These are phyloP conservation scores for Chaetomiaceae sp. DNA, from an alignment of 2,329 filamentous ascomycete species.

Conservation along the genomic window DNA sequence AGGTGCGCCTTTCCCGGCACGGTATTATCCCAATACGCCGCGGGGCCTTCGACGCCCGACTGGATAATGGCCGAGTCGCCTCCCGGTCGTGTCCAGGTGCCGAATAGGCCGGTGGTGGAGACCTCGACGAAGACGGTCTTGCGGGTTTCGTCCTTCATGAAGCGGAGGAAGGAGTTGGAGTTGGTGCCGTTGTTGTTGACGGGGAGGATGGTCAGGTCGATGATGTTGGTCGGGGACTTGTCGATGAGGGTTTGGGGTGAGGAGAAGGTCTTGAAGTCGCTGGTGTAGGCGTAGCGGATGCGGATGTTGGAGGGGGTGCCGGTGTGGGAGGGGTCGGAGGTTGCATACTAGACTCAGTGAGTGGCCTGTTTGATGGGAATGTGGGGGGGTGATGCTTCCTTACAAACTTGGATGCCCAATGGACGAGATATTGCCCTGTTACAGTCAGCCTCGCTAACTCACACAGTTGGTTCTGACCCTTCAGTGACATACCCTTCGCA, in stretches of 20 bases:
- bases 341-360: constrained; percentile 37
- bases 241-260: constrained; percentile 48
- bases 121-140: constrained; percentile 50
- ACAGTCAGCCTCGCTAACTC: not conserved
- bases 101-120: constrained; percentile 45
- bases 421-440: constrained; percentile 41
- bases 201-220: constrained; percentile 54
- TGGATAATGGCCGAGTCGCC: constrained; percentile 40
- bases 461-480: too few species aligned
- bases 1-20: constrained; percentile 40
- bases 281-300: constrained; percentile 53
- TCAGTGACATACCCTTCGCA: constrained; percentile 31
- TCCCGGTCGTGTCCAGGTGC: constrained; percentile 47
- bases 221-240: constrained; percentile 43
- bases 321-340: constrained; percentile 45
- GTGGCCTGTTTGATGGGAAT: not conserved
- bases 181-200: constrained; percentile 27
- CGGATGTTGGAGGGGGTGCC: constrained; percentile 41
- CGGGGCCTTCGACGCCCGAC: constrained; percentile 41
- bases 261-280: constrained; percentile 51
- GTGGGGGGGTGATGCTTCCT: constrained; percentile 14
- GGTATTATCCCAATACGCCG: constrained; percentile 41
- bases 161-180: constrained; percentile 41
- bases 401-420: constrained; percentile 46
- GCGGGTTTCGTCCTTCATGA: constrained; percentile 51